A percentile compares a stretch with the other conserved stretches of the same genome.
Evolutionary conservation across 1,284 basidiomycete genomes (phyloP).

Genomic region (Trichosporon sp.): DNA sequence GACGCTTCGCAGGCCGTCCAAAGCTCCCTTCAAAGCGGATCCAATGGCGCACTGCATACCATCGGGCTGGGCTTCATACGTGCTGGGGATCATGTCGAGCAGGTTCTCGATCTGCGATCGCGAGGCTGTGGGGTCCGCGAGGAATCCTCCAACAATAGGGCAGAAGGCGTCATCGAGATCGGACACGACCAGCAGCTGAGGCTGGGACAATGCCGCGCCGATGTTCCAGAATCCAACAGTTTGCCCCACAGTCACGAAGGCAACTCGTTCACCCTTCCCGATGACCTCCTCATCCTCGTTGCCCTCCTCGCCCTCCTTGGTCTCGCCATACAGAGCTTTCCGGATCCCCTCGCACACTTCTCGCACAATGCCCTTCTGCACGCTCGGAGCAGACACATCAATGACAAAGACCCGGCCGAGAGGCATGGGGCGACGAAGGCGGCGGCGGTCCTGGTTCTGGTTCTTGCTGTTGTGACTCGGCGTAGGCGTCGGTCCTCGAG

Average conservation of each 20-base stretch:
- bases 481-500: conserved; percentile 45
- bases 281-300: conserved; percentile 46
- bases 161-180: conserved; percentile 89
- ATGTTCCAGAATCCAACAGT: conserved; percentile 87
- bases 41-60: conserved; percentile 65
- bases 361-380: conserved; percentile 67
- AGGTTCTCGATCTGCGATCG: conserved; percentile 43
- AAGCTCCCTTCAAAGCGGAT: conserved; percentile 66
- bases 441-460: conserved; percentile 28
- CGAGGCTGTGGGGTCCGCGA: conserved; percentile 70
- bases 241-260: conserved; percentile 78
- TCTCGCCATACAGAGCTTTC: conserved; percentile 63
- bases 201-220: conserved; percentile 58
- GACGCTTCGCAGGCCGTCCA: conserved; percentile 67
- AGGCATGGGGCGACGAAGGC: conserved; percentile 58
- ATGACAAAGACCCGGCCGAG: conserved; percentile 81
- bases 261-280: conserved; percentile 52
- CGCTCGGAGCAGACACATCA: conserved; percentile 72
- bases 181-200: conserved; percentile 75
- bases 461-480: conserved; percentile 30
- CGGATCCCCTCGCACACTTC: conserved; percentile 64
- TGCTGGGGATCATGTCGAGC: conserved; percentile 61
- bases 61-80: conserved; percentile 52
- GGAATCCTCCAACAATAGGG: conserved; percentile 68
- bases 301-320: conserved; percentile 43